A percentile compares a stretch with the other conserved stretches of the same genome.
phyloP scores from a whole-genome alignment of 2,329 filamentous ascomycete species.

The Emergomyces orientalis region DNA sequence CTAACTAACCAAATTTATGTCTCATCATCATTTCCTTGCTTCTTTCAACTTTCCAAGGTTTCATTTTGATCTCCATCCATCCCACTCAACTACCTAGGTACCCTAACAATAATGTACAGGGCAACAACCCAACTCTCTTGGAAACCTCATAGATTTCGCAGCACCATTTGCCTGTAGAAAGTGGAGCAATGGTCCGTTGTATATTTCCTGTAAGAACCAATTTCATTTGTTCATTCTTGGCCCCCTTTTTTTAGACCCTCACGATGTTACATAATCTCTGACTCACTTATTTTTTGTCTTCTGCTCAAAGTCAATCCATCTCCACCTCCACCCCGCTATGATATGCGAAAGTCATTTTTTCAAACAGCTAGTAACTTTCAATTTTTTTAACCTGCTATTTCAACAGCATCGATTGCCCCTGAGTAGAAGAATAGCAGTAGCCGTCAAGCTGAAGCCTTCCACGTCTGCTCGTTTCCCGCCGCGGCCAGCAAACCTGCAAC shows the following conservation, averaged over 20 bases:
- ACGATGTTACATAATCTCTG: neutral
- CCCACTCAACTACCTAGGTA: too few relatives aligned
- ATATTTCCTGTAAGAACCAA: too few relatives aligned
- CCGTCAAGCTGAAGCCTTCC: slow-evolving; percentile 12
- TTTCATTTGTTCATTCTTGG: neutral
- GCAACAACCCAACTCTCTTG: neutral
- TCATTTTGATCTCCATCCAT: too few relatives aligned
- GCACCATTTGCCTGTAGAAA: neutral
- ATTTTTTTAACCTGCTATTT: neutral
- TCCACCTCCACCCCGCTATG: neutral
- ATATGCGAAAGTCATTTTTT: neutral
- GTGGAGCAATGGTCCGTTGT: neutral
- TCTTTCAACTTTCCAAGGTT: too few relatives aligned
- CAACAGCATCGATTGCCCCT: neutral
- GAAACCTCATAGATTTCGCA: neutral
- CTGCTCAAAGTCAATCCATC: neutral
- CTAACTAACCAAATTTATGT: too few relatives aligned
- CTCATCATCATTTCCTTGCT: too few relatives aligned
- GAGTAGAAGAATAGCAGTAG: neutral
- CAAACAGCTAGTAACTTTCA: neutral
- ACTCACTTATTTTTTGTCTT: neutral
- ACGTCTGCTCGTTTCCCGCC: slow-evolving; percentile 14
- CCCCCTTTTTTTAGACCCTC: neutral
- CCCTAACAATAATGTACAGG: too few relatives aligned
- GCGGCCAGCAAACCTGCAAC: slow-evolving; percentile 17